Percentiles rank a stretch among this genome's conserved stretches.
Conservation (phyloP, 805 yeast genomes). For the Cyberlindnera misumaiensis region DNA sequence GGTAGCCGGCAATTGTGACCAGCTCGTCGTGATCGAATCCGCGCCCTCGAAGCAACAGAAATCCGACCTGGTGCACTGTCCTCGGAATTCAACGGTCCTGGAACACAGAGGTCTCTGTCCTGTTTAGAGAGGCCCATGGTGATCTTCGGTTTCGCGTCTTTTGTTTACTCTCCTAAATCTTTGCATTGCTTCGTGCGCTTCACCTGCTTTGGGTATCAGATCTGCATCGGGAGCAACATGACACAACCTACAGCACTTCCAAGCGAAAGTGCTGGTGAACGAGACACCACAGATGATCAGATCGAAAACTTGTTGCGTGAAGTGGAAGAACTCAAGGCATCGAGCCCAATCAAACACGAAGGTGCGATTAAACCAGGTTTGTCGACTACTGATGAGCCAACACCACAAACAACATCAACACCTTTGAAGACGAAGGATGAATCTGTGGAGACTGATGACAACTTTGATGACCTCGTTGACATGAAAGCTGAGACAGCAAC, state of each 20-base stretch:
- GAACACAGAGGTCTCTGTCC: too few relatives aligned
- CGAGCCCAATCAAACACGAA: conserved; percentile 11
- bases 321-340: conserved; percentile 18
- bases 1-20: too few relatives aligned
- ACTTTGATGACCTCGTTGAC: not conserved
- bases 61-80: too few relatives aligned
- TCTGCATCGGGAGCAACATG: not conserved
- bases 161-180: too few relatives aligned
- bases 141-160: conserved; percentile 1
- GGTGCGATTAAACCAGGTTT: not conserved
- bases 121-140: not conserved
- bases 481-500: not conserved
- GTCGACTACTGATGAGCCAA: not conserved
- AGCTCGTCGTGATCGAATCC: too few relatives aligned
- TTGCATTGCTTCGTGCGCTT: too few relatives aligned
- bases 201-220: too few relatives aligned
- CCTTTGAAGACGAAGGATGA: not conserved
- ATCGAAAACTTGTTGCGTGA: conserved; percentile 23
- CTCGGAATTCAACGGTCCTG: too few relatives aligned
- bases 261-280: too few relatives aligned
- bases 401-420: not conserved
- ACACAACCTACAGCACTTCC: not conserved
- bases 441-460: not conserved
- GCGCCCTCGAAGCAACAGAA: too few relatives aligned
- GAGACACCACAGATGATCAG: conserved; percentile 20